Conservation (phyloP, 2,329 filamentous ascomycete genomes). For the Calcarisporium arbuscula region DNA sequence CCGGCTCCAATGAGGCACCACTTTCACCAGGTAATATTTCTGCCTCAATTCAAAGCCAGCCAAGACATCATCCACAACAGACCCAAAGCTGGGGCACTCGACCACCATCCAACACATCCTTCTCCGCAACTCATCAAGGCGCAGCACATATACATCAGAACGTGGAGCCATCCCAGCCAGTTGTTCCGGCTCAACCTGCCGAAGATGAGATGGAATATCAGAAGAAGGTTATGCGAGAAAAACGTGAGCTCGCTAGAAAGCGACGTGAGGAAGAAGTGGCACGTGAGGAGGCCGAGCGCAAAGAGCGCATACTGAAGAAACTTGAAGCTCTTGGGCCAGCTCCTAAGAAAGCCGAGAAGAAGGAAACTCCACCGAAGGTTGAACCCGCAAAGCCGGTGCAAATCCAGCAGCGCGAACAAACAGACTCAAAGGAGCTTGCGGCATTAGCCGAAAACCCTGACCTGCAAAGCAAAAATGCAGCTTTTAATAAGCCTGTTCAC, state of each 20-base stretch:
- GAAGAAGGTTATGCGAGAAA: constrained; percentile 68
- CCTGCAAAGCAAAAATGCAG: no score
- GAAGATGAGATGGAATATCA: constrained; percentile 57
- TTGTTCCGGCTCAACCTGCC: constrained; percentile 23
- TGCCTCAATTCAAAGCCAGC: constrained; percentile 19
- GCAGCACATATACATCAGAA: constrained; percentile 21
- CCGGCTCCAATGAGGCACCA: constrained; percentile 43
- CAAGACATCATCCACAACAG: constrained; percentile 18
- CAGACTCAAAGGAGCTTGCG: constrained; percentile 12
- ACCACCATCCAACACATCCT: constrained; percentile 36
- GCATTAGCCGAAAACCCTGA: no score
- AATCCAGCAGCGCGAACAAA: constrained; percentile 27
- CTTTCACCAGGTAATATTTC: constrained; percentile 32
- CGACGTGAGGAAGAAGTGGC: constrained; percentile 62
- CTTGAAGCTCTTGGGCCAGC: constrained; percentile 62
- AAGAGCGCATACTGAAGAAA: constrained; percentile 66
- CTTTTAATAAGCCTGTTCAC: no score
- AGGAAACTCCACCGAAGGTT: constrained; percentile 34
- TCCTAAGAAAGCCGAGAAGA: constrained; percentile 51
- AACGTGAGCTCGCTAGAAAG: constrained; percentile 62
- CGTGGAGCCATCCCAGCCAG: constrained; percentile 22
- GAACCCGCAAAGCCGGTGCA: constrained; percentile 31
- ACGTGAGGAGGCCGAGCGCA: constrained; percentile 64
- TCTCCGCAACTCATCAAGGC: constrained; percentile 32
- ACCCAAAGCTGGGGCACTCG: constrained; percentile 25